A percentile compares a stretch with the other conserved stretches of the same genome.
Conservation (phyloP, 192 early-diverging fungal genomes). For the Linnemannia elongata region DNA sequence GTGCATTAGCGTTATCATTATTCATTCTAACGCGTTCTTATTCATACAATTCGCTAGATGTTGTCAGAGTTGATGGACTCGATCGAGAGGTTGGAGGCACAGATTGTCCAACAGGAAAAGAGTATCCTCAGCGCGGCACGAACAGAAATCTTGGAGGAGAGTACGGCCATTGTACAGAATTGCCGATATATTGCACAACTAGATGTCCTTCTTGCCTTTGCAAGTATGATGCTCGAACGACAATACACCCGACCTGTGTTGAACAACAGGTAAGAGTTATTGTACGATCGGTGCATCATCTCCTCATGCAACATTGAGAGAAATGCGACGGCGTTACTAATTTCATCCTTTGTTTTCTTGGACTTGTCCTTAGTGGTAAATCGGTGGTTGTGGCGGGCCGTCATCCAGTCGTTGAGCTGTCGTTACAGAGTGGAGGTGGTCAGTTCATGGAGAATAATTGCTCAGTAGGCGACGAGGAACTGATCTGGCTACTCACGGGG, state of each 20-base stretch:
- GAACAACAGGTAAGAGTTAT: constrained; percentile 38
- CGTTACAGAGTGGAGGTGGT: constrained; percentile 60
- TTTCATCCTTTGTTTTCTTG: not conserved
- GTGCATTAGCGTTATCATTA: too few relatives aligned
- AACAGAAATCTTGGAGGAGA: constrained; percentile 62
- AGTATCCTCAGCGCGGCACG: constrained; percentile 35
- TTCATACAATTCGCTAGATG: not conserved
- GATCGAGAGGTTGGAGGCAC: constrained; percentile 39
- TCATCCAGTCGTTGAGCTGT: constrained; percentile 73
- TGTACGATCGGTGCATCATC: not conserved
- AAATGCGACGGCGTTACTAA: not conserved
- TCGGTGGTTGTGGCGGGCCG: constrained; percentile 61
- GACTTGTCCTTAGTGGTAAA: constrained; percentile 3
- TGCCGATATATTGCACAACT: constrained; percentile 74
- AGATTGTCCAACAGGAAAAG: constrained; percentile 50
- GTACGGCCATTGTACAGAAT: constrained; percentile 69
- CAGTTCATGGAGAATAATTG: constrained; percentile 72
- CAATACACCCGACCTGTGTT: constrained; percentile 69
- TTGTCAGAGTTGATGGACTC: constrained; percentile 38
- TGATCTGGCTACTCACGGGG: constrained; percentile 60
- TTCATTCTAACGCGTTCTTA: not conserved
- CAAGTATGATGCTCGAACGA: constrained; percentile 64
- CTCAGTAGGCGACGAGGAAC: constrained; percentile 56
- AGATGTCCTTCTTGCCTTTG: constrained; percentile 76
- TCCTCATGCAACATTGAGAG: too few relatives aligned